These are phyloP conservation scores for Suhomyces faveliae DNA, from an alignment of 805 yeast species.

Conservation along the genomic window DNA sequence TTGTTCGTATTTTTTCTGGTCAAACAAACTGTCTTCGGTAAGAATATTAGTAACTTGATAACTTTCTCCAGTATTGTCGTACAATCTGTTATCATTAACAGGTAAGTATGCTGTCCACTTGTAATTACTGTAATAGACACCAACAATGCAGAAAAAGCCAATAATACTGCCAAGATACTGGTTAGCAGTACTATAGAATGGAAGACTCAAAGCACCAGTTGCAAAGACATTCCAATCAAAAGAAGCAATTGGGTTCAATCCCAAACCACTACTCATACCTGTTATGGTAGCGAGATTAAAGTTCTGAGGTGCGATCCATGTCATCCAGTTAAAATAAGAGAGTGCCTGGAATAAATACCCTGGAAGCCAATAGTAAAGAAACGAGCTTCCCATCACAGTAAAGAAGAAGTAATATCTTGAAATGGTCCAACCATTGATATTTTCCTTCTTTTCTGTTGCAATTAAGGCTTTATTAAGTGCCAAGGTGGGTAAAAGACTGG, in stretches of 20 bases:
- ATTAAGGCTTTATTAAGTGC: constrained; percentile 49
- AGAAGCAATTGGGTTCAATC: constrained; percentile 6
- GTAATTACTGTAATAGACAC: constrained; percentile 19
- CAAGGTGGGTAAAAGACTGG: constrained; percentile 37
- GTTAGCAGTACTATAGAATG: constrained; percentile 4
- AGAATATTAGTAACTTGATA: constrained; percentile 5
- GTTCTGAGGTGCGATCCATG: constrained; percentile 57
- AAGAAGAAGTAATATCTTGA: constrained; percentile 33
- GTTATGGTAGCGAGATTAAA: constrained; percentile 48
- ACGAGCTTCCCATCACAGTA: constrained; percentile 27
- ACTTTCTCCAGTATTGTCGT: constrained; percentile 8
- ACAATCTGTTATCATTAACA: constrained; percentile 8
- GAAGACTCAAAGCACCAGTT: not conserved
- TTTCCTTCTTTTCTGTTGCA: constrained; percentile 24
- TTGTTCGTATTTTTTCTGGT: constrained; percentile 17
- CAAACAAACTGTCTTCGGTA: constrained; percentile 11
- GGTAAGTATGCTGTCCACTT: constrained; percentile 27
- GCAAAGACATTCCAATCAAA: constrained; percentile 4
- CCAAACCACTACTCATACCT: constrained; percentile 37
- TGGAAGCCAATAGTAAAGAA: constrained; percentile 49
- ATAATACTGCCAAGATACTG: constrained; percentile 17
- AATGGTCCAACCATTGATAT: constrained; percentile 19
- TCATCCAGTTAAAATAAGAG: constrained; percentile 52
- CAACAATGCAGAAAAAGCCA: constrained; percentile 20
- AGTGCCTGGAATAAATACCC: constrained; percentile 41